Percentiles rank a stretch among this genome's conserved stretches.
phyloP scores from a whole-genome alignment of 257 asterid species.

The Leonotis leonurus region DNA sequence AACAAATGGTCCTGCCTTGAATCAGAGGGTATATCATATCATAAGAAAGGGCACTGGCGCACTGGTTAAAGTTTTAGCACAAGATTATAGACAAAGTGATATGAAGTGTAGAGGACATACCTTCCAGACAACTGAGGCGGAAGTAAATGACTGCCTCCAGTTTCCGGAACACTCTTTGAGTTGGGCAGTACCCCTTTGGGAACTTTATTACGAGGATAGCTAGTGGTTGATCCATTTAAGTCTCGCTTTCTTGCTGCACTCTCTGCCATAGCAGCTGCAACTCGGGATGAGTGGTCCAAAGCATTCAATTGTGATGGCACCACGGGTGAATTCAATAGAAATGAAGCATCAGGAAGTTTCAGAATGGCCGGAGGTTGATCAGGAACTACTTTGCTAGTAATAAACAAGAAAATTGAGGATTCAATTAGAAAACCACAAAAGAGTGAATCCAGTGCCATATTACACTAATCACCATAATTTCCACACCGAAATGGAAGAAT shows the following conservation, averaged over 20 bases:
- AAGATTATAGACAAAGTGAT: not conserved
- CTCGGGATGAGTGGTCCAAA: conserved; percentile 65
- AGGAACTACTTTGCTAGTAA: conserved; percentile 28
- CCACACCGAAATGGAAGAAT: not conserved
- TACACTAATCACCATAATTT: not conserved
- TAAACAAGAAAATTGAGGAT: not conserved
- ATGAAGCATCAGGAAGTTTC: conserved; percentile 75
- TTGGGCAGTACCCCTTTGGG: conserved; percentile 61
- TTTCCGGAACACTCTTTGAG: conserved; percentile 55
- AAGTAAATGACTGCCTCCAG: conserved; percentile 48
- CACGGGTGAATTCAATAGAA: conserved; percentile 62
- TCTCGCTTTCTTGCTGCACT: conserved; percentile 67
- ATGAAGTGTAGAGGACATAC: conserved; percentile 25
- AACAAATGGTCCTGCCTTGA: not conserved
- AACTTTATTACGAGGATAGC: conserved; percentile 55
- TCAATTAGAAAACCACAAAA: not conserved
- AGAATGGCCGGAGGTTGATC: conserved; percentile 31
- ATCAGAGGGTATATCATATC: not conserved
- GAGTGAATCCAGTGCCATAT: not conserved
- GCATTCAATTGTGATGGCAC: conserved; percentile 30
- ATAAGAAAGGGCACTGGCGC: too few relatives aligned
- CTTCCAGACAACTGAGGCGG: conserved; percentile 91
- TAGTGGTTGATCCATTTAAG: conserved; percentile 33
- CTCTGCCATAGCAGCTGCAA: conserved; percentile 82
- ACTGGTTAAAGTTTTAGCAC: too few relatives aligned